phyloP scores from a whole-genome alignment of 331 rosid genomes.

The Quercus phellos region DNA sequence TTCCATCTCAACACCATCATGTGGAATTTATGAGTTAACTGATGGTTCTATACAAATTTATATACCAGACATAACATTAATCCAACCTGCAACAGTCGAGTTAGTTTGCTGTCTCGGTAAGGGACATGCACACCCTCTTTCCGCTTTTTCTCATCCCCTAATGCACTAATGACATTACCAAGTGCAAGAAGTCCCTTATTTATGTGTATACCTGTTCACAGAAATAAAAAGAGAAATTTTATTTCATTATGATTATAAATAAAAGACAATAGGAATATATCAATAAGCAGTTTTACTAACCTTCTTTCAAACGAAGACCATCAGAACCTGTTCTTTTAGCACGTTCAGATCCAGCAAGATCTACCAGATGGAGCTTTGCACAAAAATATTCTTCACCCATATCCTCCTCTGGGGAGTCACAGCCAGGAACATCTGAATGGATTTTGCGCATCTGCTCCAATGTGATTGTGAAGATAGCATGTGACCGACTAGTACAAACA shows the following conservation, averaged over 20 bases:
- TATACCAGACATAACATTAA: conserved; percentile 9
- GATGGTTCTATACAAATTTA: not conserved
- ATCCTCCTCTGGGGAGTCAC: conserved; percentile 60
- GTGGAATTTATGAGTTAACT: not conserved
- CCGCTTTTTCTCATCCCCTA: conserved; percentile 86
- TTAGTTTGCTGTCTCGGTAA: conserved; percentile 82
- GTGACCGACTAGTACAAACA: conserved; percentile 66
- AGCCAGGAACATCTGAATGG: conserved; percentile 46
- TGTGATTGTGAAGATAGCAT: conserved; percentile 88
- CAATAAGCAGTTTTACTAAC: conserved; percentile 29
- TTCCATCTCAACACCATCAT: not conserved
- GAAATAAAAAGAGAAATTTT: conserved; percentile 3
- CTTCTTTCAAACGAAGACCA: conserved; percentile 76
- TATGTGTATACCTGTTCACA: conserved; percentile 64
- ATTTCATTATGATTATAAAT: conserved; percentile 1
- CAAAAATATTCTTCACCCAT: conserved; percentile 83
- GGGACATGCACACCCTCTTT: conserved; percentile 77
- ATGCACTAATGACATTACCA: conserved; percentile 80
- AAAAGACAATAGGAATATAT: conserved; percentile 2
- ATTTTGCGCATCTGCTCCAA: conserved; percentile 73
- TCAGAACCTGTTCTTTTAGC: conserved; percentile 83
- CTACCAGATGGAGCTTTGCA: conserved; percentile 83
- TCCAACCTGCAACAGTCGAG: conserved; percentile 85
- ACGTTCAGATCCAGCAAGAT: conserved; percentile 89
- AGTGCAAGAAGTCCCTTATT: conserved; percentile 88